Conservation (phyloP, 805 yeast genomes). For the Myxozyma monticola region DNA sequence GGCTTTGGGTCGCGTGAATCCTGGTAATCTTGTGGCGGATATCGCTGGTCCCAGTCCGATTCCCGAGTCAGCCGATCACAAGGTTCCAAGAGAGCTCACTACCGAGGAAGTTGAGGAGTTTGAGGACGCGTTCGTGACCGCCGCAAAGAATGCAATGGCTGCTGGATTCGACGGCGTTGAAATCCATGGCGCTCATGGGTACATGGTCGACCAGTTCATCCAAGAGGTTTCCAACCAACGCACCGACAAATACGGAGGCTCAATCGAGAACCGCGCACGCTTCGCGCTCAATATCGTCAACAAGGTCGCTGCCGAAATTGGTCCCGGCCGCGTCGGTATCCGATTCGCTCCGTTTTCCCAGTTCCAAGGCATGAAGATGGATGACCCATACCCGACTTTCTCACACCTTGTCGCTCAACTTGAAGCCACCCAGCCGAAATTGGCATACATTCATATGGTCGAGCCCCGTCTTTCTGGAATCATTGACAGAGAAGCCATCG, state of each 20-base stretch:
- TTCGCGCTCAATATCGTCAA: constrained; percentile 55
- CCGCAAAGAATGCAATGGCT: constrained; percentile 53
- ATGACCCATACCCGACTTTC: constrained; percentile 42
- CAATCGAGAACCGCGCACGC: constrained; percentile 56
- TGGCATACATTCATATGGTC: constrained; percentile 47
- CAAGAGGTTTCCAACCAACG: constrained; percentile 50
- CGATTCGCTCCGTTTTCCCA: constrained; percentile 45
- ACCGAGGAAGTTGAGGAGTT: constrained; percentile 48
- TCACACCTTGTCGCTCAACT: constrained; percentile 46
- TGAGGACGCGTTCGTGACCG: constrained; percentile 49
- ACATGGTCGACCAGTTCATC: constrained; percentile 50
- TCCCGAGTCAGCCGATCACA: background rate
- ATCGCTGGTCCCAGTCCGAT: constrained; percentile 41
- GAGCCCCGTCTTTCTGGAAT: constrained; percentile 46
- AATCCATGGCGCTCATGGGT: constrained; percentile 65
- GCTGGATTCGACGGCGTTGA: constrained; percentile 65
- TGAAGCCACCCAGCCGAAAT: constrained; percentile 41
- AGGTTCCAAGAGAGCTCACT: constrained; percentile 18
- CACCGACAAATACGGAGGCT: constrained; percentile 64
- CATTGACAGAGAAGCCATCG: constrained; percentile 12
- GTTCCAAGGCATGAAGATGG: constrained; percentile 37
- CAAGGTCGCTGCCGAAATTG: constrained; percentile 51
- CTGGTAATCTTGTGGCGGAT: constrained; percentile 35
- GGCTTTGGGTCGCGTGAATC: constrained; percentile 46
- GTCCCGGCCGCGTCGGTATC: constrained; percentile 43